These are phyloP conservation scores for Pseudogymnoascus verrucosus DNA, from an alignment of 2,329 filamentous ascomycete genomes.

Conservation along the genomic window DNA sequence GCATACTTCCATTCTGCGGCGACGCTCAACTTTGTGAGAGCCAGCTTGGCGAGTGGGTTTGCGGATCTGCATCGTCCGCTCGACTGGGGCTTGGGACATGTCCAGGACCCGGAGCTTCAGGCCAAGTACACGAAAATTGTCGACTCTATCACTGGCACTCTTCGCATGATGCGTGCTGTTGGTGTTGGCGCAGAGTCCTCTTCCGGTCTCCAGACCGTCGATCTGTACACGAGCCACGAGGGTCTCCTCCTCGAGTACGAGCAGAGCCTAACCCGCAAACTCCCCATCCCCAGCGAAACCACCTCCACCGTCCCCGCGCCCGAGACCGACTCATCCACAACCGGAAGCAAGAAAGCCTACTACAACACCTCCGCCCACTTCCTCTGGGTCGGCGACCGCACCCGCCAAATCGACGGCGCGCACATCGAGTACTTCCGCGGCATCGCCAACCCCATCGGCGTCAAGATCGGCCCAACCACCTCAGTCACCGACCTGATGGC, in stretches of 20 bases:
- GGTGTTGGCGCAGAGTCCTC: slow-evolving; percentile 85
- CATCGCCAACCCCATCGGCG: slow-evolving; percentile 88
- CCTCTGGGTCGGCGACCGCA: slow-evolving; percentile 96
- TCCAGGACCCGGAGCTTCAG: slow-evolving; percentile 74
- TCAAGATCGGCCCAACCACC: slow-evolving; percentile 91
- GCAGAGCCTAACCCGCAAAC: slow-evolving; percentile 69
- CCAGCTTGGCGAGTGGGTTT: slow-evolving; percentile 75
- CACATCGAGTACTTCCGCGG: slow-evolving; percentile 98
- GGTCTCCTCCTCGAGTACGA: slow-evolving; percentile 93
- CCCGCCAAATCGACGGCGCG: slow-evolving; percentile 82
- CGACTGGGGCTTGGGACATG: slow-evolving; percentile 91
- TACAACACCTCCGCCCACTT: slow-evolving; percentile 96
- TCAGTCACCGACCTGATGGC: slow-evolving; percentile 64
- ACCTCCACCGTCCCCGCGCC: slow-evolving; percentile 19
- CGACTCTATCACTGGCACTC: slow-evolving; percentile 75
- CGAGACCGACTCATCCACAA: slow-evolving; percentile 19
- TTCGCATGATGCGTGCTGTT: slow-evolving; percentile 90
- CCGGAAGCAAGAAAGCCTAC: slow-evolving; percentile 50
- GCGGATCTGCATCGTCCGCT: slow-evolving; percentile 89
- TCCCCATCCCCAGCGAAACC: slow-evolving; percentile 53
- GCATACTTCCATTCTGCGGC: slow-evolving; percentile 95
- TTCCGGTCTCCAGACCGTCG: slow-evolving; percentile 79
- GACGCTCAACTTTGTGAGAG: slow-evolving; percentile 87
- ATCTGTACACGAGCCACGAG: slow-evolving; percentile 93
- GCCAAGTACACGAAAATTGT: slow-evolving; percentile 82